Conservation (phyloP, 73 alveolate genomes). For the Paramecium sonneborni region DNA sequence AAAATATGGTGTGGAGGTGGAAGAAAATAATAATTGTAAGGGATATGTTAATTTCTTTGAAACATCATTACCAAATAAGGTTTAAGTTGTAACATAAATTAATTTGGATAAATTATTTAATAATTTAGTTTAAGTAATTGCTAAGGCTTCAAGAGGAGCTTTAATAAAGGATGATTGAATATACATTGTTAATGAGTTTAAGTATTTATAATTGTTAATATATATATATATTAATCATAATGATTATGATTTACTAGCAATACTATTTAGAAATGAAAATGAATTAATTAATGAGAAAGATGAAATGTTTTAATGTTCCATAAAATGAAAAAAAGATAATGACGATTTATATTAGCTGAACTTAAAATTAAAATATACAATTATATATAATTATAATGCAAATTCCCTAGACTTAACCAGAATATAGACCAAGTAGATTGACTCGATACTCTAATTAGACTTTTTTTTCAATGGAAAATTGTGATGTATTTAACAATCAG, state of each 20-base stretch:
- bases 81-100: neutral
- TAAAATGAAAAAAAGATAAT: neutral
- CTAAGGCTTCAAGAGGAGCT: neutral
- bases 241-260: too few species aligned
- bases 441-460: conserved; percentile 2
- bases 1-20: neutral
- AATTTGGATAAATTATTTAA: neutral
- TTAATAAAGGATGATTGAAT: neutral
- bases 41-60: neutral
- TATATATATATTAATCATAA: too few species aligned
- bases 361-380: neutral
- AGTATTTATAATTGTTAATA: neutral
- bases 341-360: neutral
- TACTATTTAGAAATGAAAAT: too few species aligned
- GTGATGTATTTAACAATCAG: neutral
- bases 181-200: neutral
- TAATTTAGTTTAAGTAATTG: neutral
- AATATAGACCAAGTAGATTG: neutral
- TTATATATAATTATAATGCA: neutral
- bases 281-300: neutral
- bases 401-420: neutral
- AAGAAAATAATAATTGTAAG: neutral
- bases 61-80: neutral
- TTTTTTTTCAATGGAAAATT: neutral
- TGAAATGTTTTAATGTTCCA: neutral